Base-by-base conservation (phyloP, 192 early-diverging fungal genomes). In the Coemansia sp. region DNA sequence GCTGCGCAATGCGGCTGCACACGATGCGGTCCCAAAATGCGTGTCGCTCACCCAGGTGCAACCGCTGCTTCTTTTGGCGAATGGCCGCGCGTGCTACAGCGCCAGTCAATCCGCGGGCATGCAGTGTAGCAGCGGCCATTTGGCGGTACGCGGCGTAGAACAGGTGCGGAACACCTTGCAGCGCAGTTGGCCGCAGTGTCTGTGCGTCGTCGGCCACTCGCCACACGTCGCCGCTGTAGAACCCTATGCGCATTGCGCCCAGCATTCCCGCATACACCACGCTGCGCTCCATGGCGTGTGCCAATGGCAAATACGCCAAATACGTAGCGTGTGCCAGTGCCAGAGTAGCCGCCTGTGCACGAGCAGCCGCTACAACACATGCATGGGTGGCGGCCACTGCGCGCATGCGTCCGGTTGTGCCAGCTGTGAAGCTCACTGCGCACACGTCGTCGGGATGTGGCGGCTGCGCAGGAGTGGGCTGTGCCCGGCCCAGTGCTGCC, bases 131-230 rank as follows among this genome's bases (percentile, higher is more conserved):
- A 4, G 80, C 70, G 0, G 67, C 57, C 22, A 98, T 86, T 15
- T 84, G 87, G 76, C 91, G 91, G 73, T 96, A 91, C 57, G 96
- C 88, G 58, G 88, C 83, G 78, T 93, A 95, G 75, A 94, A 88
- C 39, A 98, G 81, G 29, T 93, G 85, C 6, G 96, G 95, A 2
- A 98, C 96, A 1, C 91, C 88, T 32, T 83, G 77, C 79, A 98
- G 96, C 17, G 92, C 63, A 8, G 92, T 95, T 3, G 96, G 96
- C 60, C 86, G 82, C 51, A 98, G 83, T 19, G 84, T 72, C n/a
- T 83, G 84, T 29, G 94, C 86, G 63, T 98, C 96, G 32, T 95
- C 92, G 21, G 94, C 58, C 22, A 97, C 64, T 9, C 85, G 69
- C 15, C 83, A 56, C 21, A 86, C 72, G 58, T 86, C 80, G 58